phyloP scores from a whole-genome alignment of 148 eudicot species.

The Cornus florida region DNA sequence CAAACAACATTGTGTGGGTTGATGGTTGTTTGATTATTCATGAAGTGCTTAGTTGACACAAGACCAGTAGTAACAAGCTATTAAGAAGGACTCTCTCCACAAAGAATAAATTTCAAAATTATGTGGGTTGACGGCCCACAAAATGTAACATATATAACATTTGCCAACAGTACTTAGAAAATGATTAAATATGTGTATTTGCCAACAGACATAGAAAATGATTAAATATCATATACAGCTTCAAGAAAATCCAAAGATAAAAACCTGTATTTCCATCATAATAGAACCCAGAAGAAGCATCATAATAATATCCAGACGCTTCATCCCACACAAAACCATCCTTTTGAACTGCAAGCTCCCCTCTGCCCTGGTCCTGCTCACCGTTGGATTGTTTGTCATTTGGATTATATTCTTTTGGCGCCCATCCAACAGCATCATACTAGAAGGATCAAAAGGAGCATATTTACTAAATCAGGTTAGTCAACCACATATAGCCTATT shows the following conservation, averaged over 20 bases:
- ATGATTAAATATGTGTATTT: neutral
- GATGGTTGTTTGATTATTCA: too few relatives aligned
- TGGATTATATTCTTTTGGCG: constrained; percentile 96
- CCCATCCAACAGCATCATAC: constrained; percentile 99
- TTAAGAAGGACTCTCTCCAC: too few relatives aligned
- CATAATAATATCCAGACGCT: constrained; percentile 96
- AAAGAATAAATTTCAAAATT: neutral
- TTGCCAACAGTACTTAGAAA: neutral
- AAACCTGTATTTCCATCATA: constrained; percentile 94
- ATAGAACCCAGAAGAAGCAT: constrained; percentile 94
- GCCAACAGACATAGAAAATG: neutral
- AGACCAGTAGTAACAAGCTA: too few relatives aligned
- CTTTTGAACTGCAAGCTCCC: constrained; percentile 41
- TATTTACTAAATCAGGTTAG: neutral
- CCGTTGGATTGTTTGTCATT: constrained; percentile 65
- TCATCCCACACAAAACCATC: constrained; percentile 99
- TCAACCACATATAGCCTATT: neutral
- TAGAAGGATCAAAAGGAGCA: constrained; percentile 19
- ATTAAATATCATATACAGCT: neutral
- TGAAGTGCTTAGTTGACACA: too few relatives aligned
- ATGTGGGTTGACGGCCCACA: neutral
- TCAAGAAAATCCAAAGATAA: neutral
- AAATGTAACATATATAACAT: neutral
- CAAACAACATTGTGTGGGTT: too few relatives aligned
- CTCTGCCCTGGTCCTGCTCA: constrained; percentile 52